Evolutionary conservation across 2,329 filamentous ascomycete species (phyloP), one percentile per base, ranked within the genome.

Genomic region (Fusarium sp.): DNA sequence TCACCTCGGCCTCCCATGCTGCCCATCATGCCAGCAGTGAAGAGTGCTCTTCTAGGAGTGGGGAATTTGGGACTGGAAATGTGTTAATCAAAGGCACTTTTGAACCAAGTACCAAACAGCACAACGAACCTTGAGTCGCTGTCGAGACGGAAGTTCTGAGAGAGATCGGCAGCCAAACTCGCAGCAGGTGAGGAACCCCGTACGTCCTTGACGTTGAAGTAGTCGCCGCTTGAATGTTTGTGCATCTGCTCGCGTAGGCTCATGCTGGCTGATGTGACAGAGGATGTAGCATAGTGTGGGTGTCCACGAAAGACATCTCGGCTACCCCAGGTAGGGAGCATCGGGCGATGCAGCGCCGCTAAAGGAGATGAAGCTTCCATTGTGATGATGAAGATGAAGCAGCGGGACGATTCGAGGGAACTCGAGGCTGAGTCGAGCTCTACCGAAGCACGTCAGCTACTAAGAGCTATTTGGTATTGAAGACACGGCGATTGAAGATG

Each of bases 301-400:
- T 83, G 82, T 26, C 83, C 78, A 48, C 81, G 82, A 74, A 87
- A 88, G 69, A 88, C 77, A 69, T 88, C 85, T 65, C 76, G 77
- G 70, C 76, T 77, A 69, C 76, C 82, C 89, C 87, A 94, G 88
- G 74, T 85, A 78, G 72, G 89, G 32, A 78, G 81, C 88, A 83
- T 80, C 20, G 81, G 80, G 87, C 85, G 93, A 83, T 94, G 93
- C 90, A 98, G 92, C 57, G 95, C 94, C 79, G 95, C 95, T 77
- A 98, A 83, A 45, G 96, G 96, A 74, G 96, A 98, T 43, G 95
- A 97, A 69, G 92, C 90, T 81, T 97, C 94, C 93, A 98, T 97
- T 75, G 48, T 82, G 71, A 69, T 23, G 47, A 34, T 64, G 42
- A 40, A 28, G 17, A 60, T 64, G 56, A 56, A 63, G 66, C 57